Percentiles rank a stretch among this genome's conserved stretches.
Conservation (phyloP, 257 asterid genomes). For the Fraxinus quadrangulata region DNA sequence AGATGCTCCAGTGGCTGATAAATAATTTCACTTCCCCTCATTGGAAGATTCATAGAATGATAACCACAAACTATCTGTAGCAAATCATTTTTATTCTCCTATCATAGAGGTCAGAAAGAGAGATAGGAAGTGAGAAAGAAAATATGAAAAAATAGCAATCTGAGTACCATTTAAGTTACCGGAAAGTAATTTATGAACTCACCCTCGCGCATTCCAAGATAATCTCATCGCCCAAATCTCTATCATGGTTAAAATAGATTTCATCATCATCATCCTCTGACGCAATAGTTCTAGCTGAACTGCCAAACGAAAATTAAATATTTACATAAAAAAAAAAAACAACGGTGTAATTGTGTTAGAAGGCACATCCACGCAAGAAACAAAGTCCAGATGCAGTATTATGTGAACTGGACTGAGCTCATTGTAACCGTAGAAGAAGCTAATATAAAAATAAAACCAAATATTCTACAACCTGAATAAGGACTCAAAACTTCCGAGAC, state of each 20-base stretch:
- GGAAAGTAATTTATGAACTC: constrained; percentile 31
- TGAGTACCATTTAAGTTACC: constrained; percentile 15
- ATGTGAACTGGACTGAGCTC: constrained; percentile 9
- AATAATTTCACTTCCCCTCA: constrained; percentile 60
- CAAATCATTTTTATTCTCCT: constrained; percentile 82
- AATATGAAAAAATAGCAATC: constrained; percentile 24
- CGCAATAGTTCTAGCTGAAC: constrained; percentile 67
- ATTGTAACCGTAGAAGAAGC: constrained; percentile 5
- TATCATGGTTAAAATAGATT: constrained; percentile 39
- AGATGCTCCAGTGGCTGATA: constrained; percentile 90
- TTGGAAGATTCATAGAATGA: constrained; percentile 67
- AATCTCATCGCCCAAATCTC: constrained; percentile 49
- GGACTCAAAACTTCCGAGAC: constrained; percentile 60
- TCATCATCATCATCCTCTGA: constrained; percentile 66
- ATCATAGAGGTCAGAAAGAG: constrained; percentile 31
- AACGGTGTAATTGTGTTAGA: constrained; percentile 4
- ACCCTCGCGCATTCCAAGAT: constrained; percentile 85
- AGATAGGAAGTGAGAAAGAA: constrained; percentile 13
- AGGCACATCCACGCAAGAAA: constrained; percentile 24
- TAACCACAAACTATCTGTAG: constrained; percentile 81
- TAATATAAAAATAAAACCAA: constrained; percentile 22
- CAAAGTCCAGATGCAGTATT: constrained; percentile 19
- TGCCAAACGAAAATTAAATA: constrained; percentile 51
- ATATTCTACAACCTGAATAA: constrained; percentile 63
- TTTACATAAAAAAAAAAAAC: constrained; percentile 13